phyloP scores from a whole-genome alignment of 768 basidiomycete genomes.

The Termitomyces sp. region DNA sequence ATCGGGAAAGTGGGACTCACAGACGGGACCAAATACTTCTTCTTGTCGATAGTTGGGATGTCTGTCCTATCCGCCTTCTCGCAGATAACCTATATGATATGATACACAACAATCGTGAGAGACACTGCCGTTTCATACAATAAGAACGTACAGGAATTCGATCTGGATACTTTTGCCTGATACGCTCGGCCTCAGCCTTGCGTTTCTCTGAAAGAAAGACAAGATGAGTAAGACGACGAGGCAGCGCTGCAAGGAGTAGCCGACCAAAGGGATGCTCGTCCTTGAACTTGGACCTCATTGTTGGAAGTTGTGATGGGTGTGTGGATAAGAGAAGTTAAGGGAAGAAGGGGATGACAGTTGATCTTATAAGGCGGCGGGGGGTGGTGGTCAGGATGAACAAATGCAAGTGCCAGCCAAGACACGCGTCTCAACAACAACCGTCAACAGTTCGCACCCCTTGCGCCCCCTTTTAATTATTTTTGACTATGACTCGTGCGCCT shows the following conservation, averaged over 20 bases:
- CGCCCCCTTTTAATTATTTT: neutral
- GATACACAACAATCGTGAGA: conserved; percentile 7
- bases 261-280: conserved; percentile 98
- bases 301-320: conserved; percentile 12
- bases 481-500: neutral
- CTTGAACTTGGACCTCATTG: conserved; percentile 94
- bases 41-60: conserved; percentile 99
- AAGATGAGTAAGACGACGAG: conserved; percentile 27
- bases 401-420: conserved; percentile 30
- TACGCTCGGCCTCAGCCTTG: conserved; percentile 98
- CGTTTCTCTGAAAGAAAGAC: conserved; percentile 73
- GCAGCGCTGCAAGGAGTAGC: conserved; percentile 23
- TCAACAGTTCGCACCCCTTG: conserved; percentile 16
- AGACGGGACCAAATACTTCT: conserved; percentile 99
- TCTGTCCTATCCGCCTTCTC: conserved; percentile 99
- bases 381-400: conserved; percentile 19
- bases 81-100: conserved; percentile 79
- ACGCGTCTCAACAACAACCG: conserved; percentile 27
- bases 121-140: neutral
- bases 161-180: conserved; percentile 98
- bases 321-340: neutral
- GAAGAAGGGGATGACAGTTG: conserved; percentile 6
- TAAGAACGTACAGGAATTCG: conserved; percentile 81
- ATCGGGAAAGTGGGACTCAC: conserved; percentile 40
- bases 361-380: conserved; percentile 16